Conservation (phyloP, 805 yeast species). For the Pichia heedii region DNA sequence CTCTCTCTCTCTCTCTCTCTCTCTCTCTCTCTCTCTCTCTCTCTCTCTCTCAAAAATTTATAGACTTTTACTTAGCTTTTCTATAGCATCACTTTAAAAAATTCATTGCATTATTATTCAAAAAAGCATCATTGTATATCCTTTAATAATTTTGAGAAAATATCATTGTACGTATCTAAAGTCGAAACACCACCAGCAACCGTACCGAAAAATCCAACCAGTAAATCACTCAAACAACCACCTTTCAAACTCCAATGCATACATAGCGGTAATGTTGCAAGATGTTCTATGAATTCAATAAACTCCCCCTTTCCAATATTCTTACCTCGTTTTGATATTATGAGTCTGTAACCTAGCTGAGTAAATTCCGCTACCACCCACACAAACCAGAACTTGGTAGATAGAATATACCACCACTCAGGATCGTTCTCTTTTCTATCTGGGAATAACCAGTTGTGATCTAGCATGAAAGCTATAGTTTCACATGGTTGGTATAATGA, state of each 20-base stretch:
- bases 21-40: too few relatives aligned
- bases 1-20: too few relatives aligned
- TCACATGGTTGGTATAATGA: slow-evolving; percentile 27
- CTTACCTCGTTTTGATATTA: slow-evolving; percentile 8
- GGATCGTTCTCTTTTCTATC: slow-evolving; percentile 9
- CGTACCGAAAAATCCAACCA: slow-evolving; percentile 30
- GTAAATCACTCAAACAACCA: slow-evolving; percentile 25
- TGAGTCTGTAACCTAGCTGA: background rate
- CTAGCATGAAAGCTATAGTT: slow-evolving; percentile 27
- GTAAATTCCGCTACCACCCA: slow-evolving; percentile 27
- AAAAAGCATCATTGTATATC: too few relatives aligned
- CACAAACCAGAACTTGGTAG: slow-evolving; percentile 28
- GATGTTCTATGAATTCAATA: slow-evolving; percentile 19
- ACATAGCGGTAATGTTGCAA: slow-evolving; percentile 30
- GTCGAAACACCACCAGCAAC: slow-evolving; percentile 17
- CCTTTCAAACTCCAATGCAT: slow-evolving; percentile 30
- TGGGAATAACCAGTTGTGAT: slow-evolving; percentile 24
- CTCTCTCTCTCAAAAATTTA: background rate
- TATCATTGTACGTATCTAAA: slow-evolving; percentile 15
- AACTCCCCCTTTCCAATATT: slow-evolving; percentile 8
- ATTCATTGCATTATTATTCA: too few relatives aligned
- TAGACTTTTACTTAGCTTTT: too few relatives aligned
- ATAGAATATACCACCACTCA: slow-evolving; percentile 24
- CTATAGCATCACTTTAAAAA: too few relatives aligned
- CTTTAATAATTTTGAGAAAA: slow-evolving; percentile 8